Evolutionary conservation across 495 filamentous ascomycete species (phyloP).

Genomic region (Entonaema liquescens): DNA sequence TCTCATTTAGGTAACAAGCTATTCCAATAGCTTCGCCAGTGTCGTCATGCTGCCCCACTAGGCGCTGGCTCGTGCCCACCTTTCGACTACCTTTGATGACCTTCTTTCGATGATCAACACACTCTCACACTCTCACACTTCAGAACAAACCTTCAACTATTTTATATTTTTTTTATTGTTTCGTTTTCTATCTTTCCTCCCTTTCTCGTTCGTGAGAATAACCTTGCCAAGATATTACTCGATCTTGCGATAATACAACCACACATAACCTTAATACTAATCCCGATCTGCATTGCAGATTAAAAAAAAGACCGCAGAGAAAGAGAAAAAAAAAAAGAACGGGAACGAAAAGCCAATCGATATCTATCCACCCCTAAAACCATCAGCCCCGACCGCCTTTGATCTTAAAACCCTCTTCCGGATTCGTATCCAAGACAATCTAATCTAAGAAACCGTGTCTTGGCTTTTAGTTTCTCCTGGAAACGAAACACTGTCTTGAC

Average conservation of each 20-base stretch:
- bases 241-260: neutral
- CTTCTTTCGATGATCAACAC: slow-evolving; percentile 25
- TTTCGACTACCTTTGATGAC: slow-evolving; percentile 24
- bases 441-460: slow-evolving; percentile 25
- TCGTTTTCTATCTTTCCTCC: neutral
- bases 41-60: slow-evolving; percentile 36
- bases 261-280: neutral
- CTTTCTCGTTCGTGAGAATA: neutral
- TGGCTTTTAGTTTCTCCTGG: slow-evolving; percentile 13
- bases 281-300: neutral
- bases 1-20: slow-evolving; percentile 30
- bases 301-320: neutral
- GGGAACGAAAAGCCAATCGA: neutral
- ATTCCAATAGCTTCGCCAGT: slow-evolving; percentile 39
- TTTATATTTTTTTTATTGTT: neutral
- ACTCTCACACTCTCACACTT: neutral
- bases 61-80: slow-evolving; percentile 14
- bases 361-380: slow-evolving; percentile 1
- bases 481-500: slow-evolving; percentile 16
- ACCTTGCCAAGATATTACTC: neutral
- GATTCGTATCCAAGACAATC: slow-evolving; percentile 39
- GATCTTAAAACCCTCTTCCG: slow-evolving; percentile 28
- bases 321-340: too few species aligned
- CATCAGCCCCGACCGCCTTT: slow-evolving; percentile 28
- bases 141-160: slow-evolving; percentile 14